Percentiles rank a stretch among this genome's conserved stretches.
Conservation (phyloP, 768 basidiomycete species). For the Fomitopsis serialis region DNA sequence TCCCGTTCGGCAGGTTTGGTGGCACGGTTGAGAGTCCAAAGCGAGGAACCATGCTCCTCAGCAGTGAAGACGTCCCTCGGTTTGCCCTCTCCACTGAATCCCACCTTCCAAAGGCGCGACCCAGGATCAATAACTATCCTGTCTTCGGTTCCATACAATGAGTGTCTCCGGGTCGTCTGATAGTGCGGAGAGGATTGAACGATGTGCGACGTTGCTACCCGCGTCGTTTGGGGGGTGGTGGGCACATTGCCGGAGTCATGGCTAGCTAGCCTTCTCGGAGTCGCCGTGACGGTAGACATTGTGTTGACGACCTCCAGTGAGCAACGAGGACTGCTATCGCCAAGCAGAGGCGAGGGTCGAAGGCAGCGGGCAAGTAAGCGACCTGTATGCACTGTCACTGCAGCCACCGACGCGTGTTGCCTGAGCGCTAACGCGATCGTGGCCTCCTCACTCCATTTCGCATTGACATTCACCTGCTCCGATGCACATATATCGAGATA, state of each 20-base stretch:
- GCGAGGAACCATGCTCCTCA: slow-evolving; percentile 32
- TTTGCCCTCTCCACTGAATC: slow-evolving; percentile 92
- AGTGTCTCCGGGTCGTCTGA: slow-evolving; percentile 80
- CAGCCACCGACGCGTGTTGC: no score
- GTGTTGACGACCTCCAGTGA: no score
- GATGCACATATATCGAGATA: no score
- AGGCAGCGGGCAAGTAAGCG: no score
- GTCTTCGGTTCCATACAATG: slow-evolving; percentile 95
- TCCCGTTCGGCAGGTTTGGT: slow-evolving; percentile 48
- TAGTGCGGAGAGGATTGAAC: slow-evolving; percentile 80
- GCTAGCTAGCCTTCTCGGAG: neutral
- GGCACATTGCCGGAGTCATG: neutral
- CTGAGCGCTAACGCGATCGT: no score
- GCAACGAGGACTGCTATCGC: no score
- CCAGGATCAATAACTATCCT: slow-evolving; percentile 94
- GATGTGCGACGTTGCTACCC: slow-evolving; percentile 40
- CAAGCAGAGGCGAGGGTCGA: no score
- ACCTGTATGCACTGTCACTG: no score
- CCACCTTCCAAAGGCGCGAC: slow-evolving; percentile 92
- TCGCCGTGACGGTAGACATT: slow-evolving; percentile 1
- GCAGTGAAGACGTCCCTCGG: slow-evolving; percentile 85
- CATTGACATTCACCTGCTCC: no score
- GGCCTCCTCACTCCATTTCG: no score
- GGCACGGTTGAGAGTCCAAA: slow-evolving; percentile 62
- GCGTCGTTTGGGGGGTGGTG: slow-evolving; percentile 50